phyloP scores from a whole-genome alignment of 192 early-diverging fungal genomes.

The Kickxella alabastrina region DNA sequence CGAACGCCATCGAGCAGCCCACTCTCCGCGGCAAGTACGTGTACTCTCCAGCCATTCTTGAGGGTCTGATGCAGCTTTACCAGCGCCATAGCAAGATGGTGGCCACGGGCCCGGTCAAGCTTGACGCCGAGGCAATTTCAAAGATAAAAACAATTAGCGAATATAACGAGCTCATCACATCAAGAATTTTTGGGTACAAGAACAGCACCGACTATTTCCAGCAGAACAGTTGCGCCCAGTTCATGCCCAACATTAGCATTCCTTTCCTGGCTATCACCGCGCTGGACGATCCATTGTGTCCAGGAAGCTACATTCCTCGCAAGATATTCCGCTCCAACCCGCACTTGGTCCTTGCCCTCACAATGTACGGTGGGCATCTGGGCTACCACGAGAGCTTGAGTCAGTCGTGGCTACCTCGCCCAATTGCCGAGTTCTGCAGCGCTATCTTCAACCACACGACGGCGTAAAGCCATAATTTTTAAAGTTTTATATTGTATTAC shows the following conservation, averaged over 20 bases:
- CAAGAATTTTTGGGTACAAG: conserved; percentile 69
- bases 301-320: conserved; percentile 61
- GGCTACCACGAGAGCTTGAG: conserved; percentile 74
- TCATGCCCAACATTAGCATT: conserved; percentile 61
- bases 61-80: conserved; percentile 54
- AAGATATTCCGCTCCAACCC: conserved; percentile 74
- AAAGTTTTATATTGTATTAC: no score
- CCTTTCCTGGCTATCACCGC: conserved; percentile 84
- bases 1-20: conserved; percentile 50
- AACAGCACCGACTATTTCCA: conserved; percentile 80
- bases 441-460: conserved; percentile 49
- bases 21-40: conserved; percentile 53
- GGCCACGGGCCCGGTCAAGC: conserved; percentile 30
- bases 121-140: conserved; percentile 55
- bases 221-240: conserved; percentile 59
- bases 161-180: conserved; percentile 80
- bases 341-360: conserved; percentile 73
- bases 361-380: conserved; percentile 83
- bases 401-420: conserved; percentile 58
- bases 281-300: conserved; percentile 88
- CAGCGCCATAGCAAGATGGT: conserved; percentile 51
- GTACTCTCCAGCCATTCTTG: conserved; percentile 59
- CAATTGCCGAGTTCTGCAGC: conserved; percentile 64
- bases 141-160: conserved; percentile 62
- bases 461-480: no score